Conservation (phyloP, 257 asterid genomes). For the Mentha longifolia region DNA sequence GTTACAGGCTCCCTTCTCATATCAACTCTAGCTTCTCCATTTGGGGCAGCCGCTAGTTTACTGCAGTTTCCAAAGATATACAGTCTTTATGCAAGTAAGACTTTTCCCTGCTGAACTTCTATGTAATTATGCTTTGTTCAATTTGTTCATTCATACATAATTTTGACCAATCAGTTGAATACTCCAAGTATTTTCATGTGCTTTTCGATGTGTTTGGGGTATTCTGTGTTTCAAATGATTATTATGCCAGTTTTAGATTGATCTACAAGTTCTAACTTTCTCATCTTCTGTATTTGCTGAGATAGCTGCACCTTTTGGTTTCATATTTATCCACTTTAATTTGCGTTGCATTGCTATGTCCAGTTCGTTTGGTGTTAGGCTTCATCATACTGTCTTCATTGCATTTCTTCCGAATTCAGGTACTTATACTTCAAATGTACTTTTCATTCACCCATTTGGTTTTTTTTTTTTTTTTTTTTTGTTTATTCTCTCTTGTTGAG, state of each 20-base stretch:
- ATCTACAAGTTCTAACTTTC: conserved; percentile 16
- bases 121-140: not conserved
- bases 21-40: conserved; percentile 81
- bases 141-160: not conserved
- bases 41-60: conserved; percentile 57
- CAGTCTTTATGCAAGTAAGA: conserved; percentile 74
- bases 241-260: not conserved
- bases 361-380: conserved; percentile 91
- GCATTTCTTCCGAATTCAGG: conserved; percentile 86
- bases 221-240: conserved; percentile 7
- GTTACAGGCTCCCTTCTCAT: conserved; percentile 73
- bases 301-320: conserved; percentile 14
- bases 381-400: conserved; percentile 63
- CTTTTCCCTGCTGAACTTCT: conserved; percentile 9
- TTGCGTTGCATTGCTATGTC: conserved; percentile 33
- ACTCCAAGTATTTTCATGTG: not conserved
- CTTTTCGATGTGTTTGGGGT: not conserved
- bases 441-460: conserved; percentile 8
- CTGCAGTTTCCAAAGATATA: conserved; percentile 77
- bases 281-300: conserved; percentile 20
- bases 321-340: conserved; percentile 6
- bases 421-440: conserved; percentile 33
- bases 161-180: not conserved
- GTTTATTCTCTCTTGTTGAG: not conserved
- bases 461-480: conserved; percentile 2